These are phyloP conservation scores for Haematococcus lacustris DNA, from an alignment of 139 green algal species.

Conservation along the genomic window DNA sequence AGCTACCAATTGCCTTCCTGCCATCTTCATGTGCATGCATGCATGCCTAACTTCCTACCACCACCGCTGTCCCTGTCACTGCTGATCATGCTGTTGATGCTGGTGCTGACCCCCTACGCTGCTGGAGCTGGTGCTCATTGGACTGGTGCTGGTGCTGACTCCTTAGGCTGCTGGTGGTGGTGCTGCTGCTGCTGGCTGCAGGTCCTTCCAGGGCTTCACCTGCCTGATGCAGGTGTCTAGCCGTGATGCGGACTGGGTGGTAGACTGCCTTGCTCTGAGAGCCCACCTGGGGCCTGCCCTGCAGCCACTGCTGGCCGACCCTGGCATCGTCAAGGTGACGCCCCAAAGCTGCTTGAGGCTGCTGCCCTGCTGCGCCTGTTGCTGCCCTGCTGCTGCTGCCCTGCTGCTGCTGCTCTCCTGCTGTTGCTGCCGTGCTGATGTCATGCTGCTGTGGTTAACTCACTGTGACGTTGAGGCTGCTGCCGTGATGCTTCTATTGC, in stretches of 20 bases:
- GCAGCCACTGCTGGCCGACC: constrained; percentile 60
- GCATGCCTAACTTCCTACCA: not conserved
- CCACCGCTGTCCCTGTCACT: not conserved
- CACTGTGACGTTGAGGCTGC: not conserved
- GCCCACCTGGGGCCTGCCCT: constrained; percentile 45
- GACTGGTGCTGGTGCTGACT: not conserved
- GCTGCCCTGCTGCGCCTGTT: too few relatives aligned
- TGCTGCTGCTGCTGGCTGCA: too few relatives aligned
- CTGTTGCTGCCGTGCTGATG: too few relatives aligned
- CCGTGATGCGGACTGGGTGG: constrained; percentile 70
- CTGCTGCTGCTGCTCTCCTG: too few relatives aligned
- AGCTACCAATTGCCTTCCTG: not conserved
- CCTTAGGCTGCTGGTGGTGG: too few relatives aligned
- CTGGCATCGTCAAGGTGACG: constrained; percentile 57
- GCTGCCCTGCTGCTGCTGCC: not conserved
- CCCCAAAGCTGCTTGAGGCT: not conserved
- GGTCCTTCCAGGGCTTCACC: constrained; percentile 72
- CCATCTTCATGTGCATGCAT: not conserved
- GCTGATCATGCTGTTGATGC: not conserved
- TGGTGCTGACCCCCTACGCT: too few relatives aligned
- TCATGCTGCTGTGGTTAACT: not conserved
- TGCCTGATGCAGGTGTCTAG: constrained; percentile 92
- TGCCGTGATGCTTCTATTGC: too few relatives aligned
- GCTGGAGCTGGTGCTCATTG: not conserved
- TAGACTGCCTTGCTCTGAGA: constrained; percentile 76